phyloP scores from a whole-genome alignment of 2,329 filamentous ascomycete species.

The Aspergillus fumigatus region DNA sequence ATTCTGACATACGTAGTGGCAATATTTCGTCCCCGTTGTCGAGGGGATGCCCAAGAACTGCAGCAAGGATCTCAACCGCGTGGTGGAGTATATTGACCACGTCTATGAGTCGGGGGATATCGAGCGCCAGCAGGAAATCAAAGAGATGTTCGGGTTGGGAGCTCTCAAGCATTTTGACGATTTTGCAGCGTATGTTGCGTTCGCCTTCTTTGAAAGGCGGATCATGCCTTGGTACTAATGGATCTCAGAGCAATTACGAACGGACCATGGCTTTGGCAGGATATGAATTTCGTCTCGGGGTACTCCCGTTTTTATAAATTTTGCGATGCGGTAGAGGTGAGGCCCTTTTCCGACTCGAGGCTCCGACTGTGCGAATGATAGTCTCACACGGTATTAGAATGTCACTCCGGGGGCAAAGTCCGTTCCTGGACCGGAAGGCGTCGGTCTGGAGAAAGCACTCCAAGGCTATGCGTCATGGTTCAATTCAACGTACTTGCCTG shows the following conservation, averaged over 20 bases:
- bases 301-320: constrained; percentile 48
- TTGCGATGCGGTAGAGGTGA: constrained; percentile 48
- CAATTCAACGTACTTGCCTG: constrained; percentile 44
- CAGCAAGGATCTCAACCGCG: constrained; percentile 48
- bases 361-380: not conserved
- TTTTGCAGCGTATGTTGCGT: constrained; percentile 40
- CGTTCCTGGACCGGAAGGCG: constrained; percentile 40
- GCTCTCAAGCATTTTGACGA: constrained; percentile 50
- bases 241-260: constrained; percentile 45
- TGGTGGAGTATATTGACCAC: constrained; percentile 53
- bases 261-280: constrained; percentile 57
- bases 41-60: constrained; percentile 57
- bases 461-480: constrained; percentile 54
- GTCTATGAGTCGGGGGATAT: constrained; percentile 42
- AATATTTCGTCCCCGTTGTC: constrained; percentile 55
- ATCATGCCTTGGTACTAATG: not conserved
- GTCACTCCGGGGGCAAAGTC: constrained; percentile 24
- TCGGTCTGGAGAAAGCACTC: constrained; percentile 53
- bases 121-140: constrained; percentile 43
- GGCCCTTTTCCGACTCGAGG: constrained; percentile 10
- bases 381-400: constrained; percentile 24
- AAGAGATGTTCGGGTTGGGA: constrained; percentile 50
- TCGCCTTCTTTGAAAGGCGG: not conserved
- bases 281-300: constrained; percentile 45
- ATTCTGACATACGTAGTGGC: constrained; percentile 36